Percentiles rank a stretch among this genome's conserved stretches.
phyloP scores from a whole-genome alignment of 441 rosid genomes.

The Jatropha podagrica region DNA sequence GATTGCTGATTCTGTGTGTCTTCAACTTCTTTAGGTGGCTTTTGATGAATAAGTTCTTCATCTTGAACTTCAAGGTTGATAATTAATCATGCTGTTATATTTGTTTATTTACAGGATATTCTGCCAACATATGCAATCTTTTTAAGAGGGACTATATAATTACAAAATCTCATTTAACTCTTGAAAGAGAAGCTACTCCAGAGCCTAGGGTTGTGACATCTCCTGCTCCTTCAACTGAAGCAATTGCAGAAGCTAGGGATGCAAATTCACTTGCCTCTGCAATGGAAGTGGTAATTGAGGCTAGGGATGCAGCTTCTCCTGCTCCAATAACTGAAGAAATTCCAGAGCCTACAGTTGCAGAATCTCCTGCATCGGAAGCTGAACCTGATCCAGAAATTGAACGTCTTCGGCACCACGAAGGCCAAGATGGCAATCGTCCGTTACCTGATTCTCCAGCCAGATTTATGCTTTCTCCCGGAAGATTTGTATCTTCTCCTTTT shows the following conservation, averaged over 20 bases:
- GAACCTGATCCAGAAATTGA: slow-evolving; percentile 13
- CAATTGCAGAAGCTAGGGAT: neutral
- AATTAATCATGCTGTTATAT: neutral
- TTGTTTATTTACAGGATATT: slow-evolving; percentile 46
- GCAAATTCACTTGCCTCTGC: slow-evolving; percentile 11
- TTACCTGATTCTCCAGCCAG: slow-evolving; percentile 40
- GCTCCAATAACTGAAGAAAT: slow-evolving; percentile 30
- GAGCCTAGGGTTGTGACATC: slow-evolving; percentile 14
- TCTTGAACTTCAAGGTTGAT: neutral
- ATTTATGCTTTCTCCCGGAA: slow-evolving; percentile 31
- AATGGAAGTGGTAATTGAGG: neutral
- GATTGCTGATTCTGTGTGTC: neutral
- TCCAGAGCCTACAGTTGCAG: slow-evolving; percentile 15
- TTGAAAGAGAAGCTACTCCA: slow-evolving; percentile 34
- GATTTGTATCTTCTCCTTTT: slow-evolving; percentile 33
- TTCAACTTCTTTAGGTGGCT: neutral
- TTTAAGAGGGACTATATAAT: slow-evolving; percentile 41
- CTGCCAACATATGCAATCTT: slow-evolving; percentile 40
- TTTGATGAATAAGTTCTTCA: neutral
- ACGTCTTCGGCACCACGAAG: slow-evolving; percentile 13
- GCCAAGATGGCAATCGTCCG: slow-evolving; percentile 20
- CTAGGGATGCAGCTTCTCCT: neutral
- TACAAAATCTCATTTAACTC: slow-evolving; percentile 44
- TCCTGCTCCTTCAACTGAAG: slow-evolving; percentile 25
- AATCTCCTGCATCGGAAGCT: slow-evolving; percentile 18